Base-by-base conservation (phyloP, 768 basidiomycete species). In the Mycena albidolilacea region DNA sequence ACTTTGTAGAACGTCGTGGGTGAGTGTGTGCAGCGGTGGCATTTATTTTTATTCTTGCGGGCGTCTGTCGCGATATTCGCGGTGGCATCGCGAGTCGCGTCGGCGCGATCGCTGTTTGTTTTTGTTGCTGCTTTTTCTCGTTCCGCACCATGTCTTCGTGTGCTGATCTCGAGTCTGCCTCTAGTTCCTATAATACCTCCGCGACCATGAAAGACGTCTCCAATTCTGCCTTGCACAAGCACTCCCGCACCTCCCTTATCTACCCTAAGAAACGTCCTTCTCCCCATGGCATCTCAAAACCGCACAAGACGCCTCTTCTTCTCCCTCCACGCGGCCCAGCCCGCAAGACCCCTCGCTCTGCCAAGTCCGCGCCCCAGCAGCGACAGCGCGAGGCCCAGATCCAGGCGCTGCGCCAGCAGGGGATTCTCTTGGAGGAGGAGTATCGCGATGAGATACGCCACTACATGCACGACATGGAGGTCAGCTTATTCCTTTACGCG, bases 401-500 rank as follows among this genome's bases (percentile, higher is more conserved):
- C 55, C 85, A 86, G 70, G 93, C 91, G 46, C 86, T 92, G 78
- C 90, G 93, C 55, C 85, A 89, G 76, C 91, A 94, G 77, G 91
- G 92, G 58, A 88, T 93, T 67, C 88, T 96, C 71, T 87, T 97
- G 76, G 98, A 99, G 84, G 95, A 96, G 80, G 97, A 99, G 82
- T 99, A 99, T 80, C 90, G 92, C 48, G 94, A 96, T 61, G 98
- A 99, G 79, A 97, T 99, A 70, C 88, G 91, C 69, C 88, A 87
- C 67, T 98, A 98, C 85, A 98, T 99, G 98, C 93, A 94, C 82
- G 92, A 95, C 81, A 98, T 98, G 96, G 97, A 99, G 95, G 98
- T 98, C 77, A 84, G 95, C 86, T 39, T 46, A 14, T 61, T 48
- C 44, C 65, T 48, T 17, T 30, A 50, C 35, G 39, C 75, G 30